These are phyloP conservation scores for Chlamydomonas schloesseri DNA, from an alignment of 139 green algal species.

Conservation along the genomic window DNA sequence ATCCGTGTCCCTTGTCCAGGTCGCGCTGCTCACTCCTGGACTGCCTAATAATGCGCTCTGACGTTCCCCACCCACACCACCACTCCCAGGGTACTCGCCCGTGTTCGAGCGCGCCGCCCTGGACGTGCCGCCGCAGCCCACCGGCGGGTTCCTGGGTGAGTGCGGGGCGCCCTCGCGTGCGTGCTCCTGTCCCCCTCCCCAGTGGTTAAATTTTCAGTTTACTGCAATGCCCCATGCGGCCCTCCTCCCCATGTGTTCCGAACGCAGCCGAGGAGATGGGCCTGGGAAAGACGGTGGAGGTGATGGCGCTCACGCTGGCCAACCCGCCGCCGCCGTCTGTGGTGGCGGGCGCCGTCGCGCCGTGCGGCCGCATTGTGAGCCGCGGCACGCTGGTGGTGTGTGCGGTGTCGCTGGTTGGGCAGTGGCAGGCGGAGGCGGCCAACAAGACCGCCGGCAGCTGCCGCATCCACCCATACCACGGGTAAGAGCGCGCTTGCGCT, in stretches of 20 bases:
- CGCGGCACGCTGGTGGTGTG: constrained; percentile 74
- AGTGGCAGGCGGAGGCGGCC: constrained; percentile 74
- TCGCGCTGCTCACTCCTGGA: no score
- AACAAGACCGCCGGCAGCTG: constrained; percentile 58
- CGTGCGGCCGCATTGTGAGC: constrained; percentile 11
- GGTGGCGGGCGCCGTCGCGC: constrained; percentile 3
- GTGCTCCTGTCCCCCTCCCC: no score
- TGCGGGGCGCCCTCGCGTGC: no score
- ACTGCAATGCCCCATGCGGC: no score
- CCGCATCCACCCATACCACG: constrained; percentile 79
- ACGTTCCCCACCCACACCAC: no score
- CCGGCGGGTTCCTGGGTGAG: constrained; percentile 69
- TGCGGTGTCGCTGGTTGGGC: constrained; percentile 77
- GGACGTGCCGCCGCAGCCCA: constrained; percentile 52
- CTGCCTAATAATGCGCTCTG: no score
- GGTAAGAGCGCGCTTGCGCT: constrained; percentile 14
- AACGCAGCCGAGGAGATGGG: constrained; percentile 61
- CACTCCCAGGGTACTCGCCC: constrained; percentile 53
- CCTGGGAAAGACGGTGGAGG: constrained; percentile 81
- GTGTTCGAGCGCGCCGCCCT: constrained; percentile 46
- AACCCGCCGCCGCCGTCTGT: constrained; percentile 53
- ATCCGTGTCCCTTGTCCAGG: no score
- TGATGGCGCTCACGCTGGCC: constrained; percentile 74
- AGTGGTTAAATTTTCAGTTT: no score
- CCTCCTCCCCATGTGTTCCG: no score